Percentiles rank a stretch among this genome's conserved stretches.
phyloP scores from a whole-genome alignment of 2,329 filamentous ascomycete genomes.

The Colletotrichum cereale region DNA sequence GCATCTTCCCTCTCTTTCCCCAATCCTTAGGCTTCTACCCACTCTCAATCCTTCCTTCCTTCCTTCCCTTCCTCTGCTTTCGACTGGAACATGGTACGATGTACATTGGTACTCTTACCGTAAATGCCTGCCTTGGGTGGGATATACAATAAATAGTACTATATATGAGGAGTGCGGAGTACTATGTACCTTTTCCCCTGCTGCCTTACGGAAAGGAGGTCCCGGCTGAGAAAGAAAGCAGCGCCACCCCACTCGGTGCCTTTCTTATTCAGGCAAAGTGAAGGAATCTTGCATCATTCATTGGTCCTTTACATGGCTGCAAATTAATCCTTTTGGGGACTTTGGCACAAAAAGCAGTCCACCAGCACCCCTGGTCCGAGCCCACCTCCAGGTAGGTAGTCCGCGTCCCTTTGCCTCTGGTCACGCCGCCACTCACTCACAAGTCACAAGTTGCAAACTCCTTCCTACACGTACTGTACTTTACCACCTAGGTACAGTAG shows the following conservation, averaged over 20 bases:
- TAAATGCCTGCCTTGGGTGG: neutral
- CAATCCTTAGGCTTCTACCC: neutral
- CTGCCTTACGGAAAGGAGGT: conserved; percentile 36
- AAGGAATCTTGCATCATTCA: conserved; percentile 11
- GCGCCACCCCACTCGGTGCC: conserved; percentile 29
- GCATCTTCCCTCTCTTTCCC: neutral
- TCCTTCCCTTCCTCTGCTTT: neutral
- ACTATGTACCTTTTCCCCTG: neutral
- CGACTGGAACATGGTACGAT: neutral
- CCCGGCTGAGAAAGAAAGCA: conserved; percentile 26
- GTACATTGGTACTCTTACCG: neutral
- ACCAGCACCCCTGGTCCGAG: neutral
- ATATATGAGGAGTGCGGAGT: neutral
- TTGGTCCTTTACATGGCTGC: conserved; percentile 18
- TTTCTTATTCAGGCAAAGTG: conserved; percentile 35
- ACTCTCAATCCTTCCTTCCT: neutral
- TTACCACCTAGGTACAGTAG: no score
- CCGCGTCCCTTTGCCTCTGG: neutral
- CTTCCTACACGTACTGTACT: no score
- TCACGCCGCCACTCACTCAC: conserved; percentile 25
- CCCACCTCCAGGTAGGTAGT: conserved; percentile 13
- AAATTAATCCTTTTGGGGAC: conserved; percentile 31
- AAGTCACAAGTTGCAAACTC: neutral
- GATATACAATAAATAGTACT: no score
- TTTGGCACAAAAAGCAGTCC: conserved; percentile 6